These are phyloP conservation scores for Torulaspora gathmanii DNA, from an alignment of 805 yeast species.

Conservation along the genomic window DNA sequence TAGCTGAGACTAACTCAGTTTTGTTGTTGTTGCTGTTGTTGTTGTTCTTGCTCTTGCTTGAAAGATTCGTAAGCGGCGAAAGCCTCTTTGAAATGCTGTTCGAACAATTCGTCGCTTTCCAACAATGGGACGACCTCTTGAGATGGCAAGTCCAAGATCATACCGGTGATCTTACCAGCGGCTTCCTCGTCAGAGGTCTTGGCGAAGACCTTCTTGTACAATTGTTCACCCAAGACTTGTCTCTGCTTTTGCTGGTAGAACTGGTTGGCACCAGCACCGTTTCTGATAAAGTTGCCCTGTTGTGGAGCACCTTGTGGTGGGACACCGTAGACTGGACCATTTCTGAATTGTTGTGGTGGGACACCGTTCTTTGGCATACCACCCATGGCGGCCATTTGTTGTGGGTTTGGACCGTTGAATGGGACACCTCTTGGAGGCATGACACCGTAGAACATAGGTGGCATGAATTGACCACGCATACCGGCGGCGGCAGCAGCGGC, in stretches of 20 bases:
- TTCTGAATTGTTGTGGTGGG: constrained; percentile 60
- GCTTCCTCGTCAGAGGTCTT: constrained; percentile 88
- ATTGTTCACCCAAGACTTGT: constrained; percentile 96
- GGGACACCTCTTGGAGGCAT: constrained; percentile 83
- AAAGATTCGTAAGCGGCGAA: constrained; percentile 88
- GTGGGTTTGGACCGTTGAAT: constrained; percentile 76
- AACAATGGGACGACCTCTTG: constrained; percentile 82
- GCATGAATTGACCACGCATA: constrained; percentile 40
- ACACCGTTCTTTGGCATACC: constrained; percentile 52
- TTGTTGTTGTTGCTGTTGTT: constrained; percentile 16
- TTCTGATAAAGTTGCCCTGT: constrained; percentile 49
- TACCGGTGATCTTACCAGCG: constrained; percentile 98
- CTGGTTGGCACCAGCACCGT: constrained; percentile 32
- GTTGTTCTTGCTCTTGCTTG: constrained; percentile 49
- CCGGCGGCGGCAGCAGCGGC: constrained; percentile 39
- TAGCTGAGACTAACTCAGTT: constrained; percentile 2
- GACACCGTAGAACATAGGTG: constrained; percentile 41
- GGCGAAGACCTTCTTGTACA: constrained; percentile 86
- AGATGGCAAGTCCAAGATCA: constrained; percentile 94
- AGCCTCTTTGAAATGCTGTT: constrained; percentile 91
- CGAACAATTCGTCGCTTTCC: constrained; percentile 85
- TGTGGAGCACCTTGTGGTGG: constrained; percentile 71
- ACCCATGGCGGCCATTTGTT: constrained; percentile 64
- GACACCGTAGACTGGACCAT: constrained; percentile 82
- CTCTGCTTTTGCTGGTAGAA: constrained; percentile 87